Evolutionary conservation across 257 asterid genomes (phyloP).

Genomic region (Oldenlandia corymbosa): DNA sequence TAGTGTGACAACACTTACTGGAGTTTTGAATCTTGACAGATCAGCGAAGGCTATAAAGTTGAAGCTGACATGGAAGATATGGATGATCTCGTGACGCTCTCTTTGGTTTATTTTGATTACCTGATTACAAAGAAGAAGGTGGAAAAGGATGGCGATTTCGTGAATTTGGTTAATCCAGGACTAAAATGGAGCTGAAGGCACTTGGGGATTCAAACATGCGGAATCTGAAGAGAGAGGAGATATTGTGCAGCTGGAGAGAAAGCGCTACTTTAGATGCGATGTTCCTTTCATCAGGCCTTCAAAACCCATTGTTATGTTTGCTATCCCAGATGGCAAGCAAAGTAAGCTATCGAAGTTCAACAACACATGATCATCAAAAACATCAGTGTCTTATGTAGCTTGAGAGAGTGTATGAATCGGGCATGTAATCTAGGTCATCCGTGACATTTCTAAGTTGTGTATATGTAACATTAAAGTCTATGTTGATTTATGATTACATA

Average conservation of each 20-base stretch:
- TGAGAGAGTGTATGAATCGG: too few species aligned
- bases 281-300: slow-evolving; percentile 60
- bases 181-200: slow-evolving; percentile 60
- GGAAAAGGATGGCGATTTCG: too few species aligned
- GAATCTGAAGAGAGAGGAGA: slow-evolving; percentile 76
- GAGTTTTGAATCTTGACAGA: slow-evolving; percentile 85
- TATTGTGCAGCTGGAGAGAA: slow-evolving; percentile 80
- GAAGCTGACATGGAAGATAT: slow-evolving; percentile 87
- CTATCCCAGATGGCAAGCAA: slow-evolving; percentile 91
- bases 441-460: too few species aligned
- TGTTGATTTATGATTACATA: too few species aligned
- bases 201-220: slow-evolving; percentile 87
- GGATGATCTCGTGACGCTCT: slow-evolving; percentile 59
- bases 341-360: slow-evolving; percentile 48
- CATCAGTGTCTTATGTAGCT: too few species aligned
- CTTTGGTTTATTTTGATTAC: slow-evolving; percentile 71
- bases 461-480: too few species aligned
- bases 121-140: slow-evolving; percentile 95
- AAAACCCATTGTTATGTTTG: slow-evolving; percentile 60
- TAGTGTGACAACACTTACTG: slow-evolving; percentile 50
- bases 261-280: slow-evolving; percentile 88
- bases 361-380: not conserved
- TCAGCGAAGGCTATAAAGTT: slow-evolving; percentile 81
- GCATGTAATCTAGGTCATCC: too few species aligned
- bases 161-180: slow-evolving; percentile 13